These are phyloP conservation scores for Pholiota adiposa DNA, from an alignment of 1,284 basidiomycete species.

Conservation along the genomic window DNA sequence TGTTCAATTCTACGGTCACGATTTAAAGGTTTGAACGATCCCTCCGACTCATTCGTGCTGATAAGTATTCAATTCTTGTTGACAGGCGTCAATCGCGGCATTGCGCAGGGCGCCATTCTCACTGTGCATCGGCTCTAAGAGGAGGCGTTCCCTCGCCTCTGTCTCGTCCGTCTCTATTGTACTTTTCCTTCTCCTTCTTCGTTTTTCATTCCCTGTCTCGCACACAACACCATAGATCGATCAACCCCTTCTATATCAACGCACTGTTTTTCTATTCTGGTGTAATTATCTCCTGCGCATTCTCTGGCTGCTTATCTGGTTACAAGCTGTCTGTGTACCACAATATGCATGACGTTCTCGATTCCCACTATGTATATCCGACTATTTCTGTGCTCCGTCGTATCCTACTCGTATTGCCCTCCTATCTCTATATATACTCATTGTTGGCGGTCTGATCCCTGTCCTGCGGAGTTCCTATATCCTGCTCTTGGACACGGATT, in stretches of 20 bases:
- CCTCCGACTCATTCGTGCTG: no score
- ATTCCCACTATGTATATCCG: neutral
- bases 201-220: neutral
- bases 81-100: conserved; percentile 77
- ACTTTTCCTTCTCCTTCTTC: neutral
- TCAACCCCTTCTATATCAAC: neutral
- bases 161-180: no score
- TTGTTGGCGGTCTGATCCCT: no score
- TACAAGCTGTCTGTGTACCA: neutral
- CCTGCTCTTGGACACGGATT: no score
- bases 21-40: no score
- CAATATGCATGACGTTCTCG: neutral
- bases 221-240: neutral
- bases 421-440: neutral
- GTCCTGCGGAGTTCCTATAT: no score
- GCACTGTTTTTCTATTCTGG: conserved; percentile 2
- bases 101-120: conserved; percentile 77
- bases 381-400: neutral
- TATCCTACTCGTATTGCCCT: no score
- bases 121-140: conserved; percentile 52
- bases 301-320: no score
- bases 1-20: no score
- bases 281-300: conserved; percentile 2
- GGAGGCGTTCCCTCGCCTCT: no score
- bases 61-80: neutral